Evolutionary conservation across 1,284 basidiomycete species (phyloP), one percentile per base, ranked within the genome.

Genomic region (Ganoderma multipileum): DNA sequence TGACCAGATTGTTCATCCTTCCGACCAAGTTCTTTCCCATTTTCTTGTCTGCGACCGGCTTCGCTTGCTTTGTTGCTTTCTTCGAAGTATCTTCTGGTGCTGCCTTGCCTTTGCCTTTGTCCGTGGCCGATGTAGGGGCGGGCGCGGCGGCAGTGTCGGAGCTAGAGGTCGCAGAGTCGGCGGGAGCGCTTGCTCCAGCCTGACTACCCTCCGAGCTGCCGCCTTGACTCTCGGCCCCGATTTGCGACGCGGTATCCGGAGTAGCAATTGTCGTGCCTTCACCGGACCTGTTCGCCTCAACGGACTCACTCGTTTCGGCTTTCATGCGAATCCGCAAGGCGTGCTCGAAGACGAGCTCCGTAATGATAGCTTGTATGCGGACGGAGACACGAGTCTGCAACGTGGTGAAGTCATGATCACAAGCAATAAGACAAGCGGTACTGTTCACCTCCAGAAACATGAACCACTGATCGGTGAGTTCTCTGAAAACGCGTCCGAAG

Each of bases 301-400:
- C 8, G 18, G 23, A 23, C 6, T 65, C 61, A 3, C 63, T 41
- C 7, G 75, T 72, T 44, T 79, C 80, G 0, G 80, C 76, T 66
- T 82, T 83, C 79, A 89, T 82, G 30, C 88, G 82, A 30, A 89
- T 83, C 16, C 86, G 82, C 16, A 91, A 81, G 1, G 87, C 79
- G 67, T 89, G 87, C 69, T 87, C 84, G 76, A 89, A 89, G 4
- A 89, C 75, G 7, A 89, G 81, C 71, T 89, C 85, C 0, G 87
- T 89, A 59, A 89, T 74, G 71, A 90, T 80, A 0, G 83, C 84
- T 75, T 89, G 84, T 5, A 76, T 71, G 26, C 83, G 82, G 11
- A 87, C 82, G 28, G 84, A 73, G 41, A 78, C 81, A 8, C 76
- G 71, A 0, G 78, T 77, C 79, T 80, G 52, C 8, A 42, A 36